Evolutionary conservation across 805 yeast species (phyloP), one percentile per base, ranked within the genome.

Genomic region (Tetrapisispora fleetii): DNA sequence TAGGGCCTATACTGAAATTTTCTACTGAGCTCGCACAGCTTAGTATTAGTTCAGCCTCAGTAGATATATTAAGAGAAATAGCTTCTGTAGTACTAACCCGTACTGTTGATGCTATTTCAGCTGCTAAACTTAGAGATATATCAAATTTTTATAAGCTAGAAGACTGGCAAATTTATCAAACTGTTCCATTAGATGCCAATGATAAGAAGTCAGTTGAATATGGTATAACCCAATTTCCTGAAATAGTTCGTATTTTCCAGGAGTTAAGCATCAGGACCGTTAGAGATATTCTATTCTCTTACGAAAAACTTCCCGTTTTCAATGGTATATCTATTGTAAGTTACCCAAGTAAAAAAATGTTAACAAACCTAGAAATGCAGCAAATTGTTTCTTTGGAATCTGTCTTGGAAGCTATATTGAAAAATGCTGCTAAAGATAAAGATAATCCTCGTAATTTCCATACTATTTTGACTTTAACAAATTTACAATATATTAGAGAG

Each of bases 41-140:
- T 10, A 59, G 65, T 4, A 66, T 75, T 8, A 70, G 74, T 1
- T 62, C 73, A 6, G 62, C 62, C 22, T 59, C 71, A 0, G 58
- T 73, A 1, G 70, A 70, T 0, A 57, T 62, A 1, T 57, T 76
- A 27, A 63, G 73, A 47, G 63, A 61, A 4, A 54, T 68, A 17
- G 66, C 71, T 2, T 52, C 69, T 2, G 55, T 67, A 2, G 60
- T 74, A 3, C 64, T 75, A 32, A 74, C 74, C 37, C 67, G 75
- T 24, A 65, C 74, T 18, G 65, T 77, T 16, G 67, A 70, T 19
- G 77, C 76, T 0, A 70, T 78, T 4, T 73, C 80, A 47, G 67
- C 72, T 0, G 63, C 75, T 4, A 80, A 81, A 76, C 58, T 72
- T 35, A 69, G 76, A 48, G 85, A 80, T 52, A 67, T 77, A 27